These are phyloP conservation scores for Vicia faba DNA, from an alignment of 306 rosid genomes.

Conservation along the genomic window DNA sequence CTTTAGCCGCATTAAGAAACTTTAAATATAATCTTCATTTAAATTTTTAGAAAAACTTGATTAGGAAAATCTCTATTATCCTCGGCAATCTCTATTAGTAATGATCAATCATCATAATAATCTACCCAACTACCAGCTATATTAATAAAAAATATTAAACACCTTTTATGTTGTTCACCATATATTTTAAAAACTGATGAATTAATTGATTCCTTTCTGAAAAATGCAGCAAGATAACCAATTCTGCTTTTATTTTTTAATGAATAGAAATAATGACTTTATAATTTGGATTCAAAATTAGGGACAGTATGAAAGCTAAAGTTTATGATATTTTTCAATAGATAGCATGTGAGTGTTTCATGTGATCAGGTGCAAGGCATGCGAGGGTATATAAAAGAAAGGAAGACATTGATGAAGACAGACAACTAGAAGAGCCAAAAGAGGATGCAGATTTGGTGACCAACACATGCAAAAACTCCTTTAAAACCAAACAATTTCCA, in stretches of 20 bases:
- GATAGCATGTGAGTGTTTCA: slow-evolving; percentile 36
- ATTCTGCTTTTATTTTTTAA: not conserved
- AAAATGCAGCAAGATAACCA: slow-evolving; percentile 1
- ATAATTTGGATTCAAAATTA: slow-evolving; percentile 24
- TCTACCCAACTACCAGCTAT: not conserved
- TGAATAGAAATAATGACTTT: slow-evolving; percentile 14
- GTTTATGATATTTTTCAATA: slow-evolving; percentile 11
- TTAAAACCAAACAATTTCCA: slow-evolving; percentile 26
- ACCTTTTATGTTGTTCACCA: not conserved
- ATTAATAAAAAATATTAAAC: not conserved
- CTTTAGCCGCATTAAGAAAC: not conserved
- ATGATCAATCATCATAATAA: not conserved
- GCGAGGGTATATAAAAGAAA: slow-evolving; percentile 9
- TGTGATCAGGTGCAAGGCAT: slow-evolving; percentile 41
- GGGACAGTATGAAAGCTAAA: slow-evolving; percentile 26
- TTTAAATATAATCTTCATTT: not conserved
- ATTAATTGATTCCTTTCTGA: slow-evolving; percentile 5
- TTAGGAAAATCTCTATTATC: not conserved
- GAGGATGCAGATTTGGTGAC: slow-evolving; percentile 31
- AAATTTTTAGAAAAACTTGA: not conserved
- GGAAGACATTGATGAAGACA: slow-evolving; percentile 36
- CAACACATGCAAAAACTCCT: slow-evolving; percentile 33
- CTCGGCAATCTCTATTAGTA: not conserved
- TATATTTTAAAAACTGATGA: not conserved
- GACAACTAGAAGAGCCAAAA: slow-evolving; percentile 30